Evolutionary conservation across 331 rosid genomes (phyloP).

Genomic region (Pyrus hybrid): DNA sequence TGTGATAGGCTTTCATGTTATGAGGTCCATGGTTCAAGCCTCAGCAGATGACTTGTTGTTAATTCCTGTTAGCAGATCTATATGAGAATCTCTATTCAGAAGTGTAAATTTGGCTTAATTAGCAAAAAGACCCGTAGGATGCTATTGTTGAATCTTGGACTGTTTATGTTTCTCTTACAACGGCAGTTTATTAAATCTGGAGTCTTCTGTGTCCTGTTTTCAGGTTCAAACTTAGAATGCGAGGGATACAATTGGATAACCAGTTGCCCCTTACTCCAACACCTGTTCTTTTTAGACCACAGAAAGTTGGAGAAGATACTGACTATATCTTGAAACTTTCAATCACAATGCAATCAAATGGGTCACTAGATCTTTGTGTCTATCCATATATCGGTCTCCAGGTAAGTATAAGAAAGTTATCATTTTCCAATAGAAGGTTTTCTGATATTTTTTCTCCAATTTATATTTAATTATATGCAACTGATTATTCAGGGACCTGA

Average conservation of each 20-base stretch:
- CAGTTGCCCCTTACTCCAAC: conserved; percentile 91
- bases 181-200: conserved; percentile 14
- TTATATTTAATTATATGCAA: conserved; percentile 1
- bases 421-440: conserved; percentile 2
- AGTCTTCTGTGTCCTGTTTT: conserved; percentile 12
- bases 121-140: background rate
- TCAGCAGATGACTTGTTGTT: background rate
- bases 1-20: background rate
- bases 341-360: conserved; percentile 77
- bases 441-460: background rate
- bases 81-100: background rate
- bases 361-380: conserved; percentile 79
- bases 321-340: conserved; percentile 86
- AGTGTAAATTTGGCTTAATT: background rate
- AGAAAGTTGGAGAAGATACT: conserved; percentile 58
- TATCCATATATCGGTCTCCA: conserved; percentile 89
- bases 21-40: background rate
- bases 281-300: conserved; percentile 97
- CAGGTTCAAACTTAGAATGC: conserved; percentile 90
- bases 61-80: background rate
- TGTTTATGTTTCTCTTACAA: conserved; percentile 6
- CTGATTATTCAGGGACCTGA: conserved; percentile 69
- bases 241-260: conserved; percentile 82
- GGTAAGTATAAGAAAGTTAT: conserved; percentile 44
- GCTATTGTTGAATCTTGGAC: background rate